Conservation (phyloP, 352 stramenopile genomes). For the Globisporangium carolinianum region DNA sequence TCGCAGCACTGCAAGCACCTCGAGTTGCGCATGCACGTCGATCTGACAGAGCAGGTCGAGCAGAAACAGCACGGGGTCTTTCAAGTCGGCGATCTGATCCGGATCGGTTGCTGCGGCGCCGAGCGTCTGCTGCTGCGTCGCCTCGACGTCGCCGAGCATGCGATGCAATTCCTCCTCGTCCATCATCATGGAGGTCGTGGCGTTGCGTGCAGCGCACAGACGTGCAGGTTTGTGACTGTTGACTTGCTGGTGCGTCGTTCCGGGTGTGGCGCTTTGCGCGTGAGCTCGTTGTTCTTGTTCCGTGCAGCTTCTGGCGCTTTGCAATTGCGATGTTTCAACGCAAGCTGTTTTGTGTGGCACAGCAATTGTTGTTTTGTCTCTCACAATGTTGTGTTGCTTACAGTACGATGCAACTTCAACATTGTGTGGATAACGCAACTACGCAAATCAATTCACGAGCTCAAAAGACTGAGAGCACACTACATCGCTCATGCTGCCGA, state of each 20-base stretch:
- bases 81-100: constrained; percentile 21
- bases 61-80: constrained; percentile 39
- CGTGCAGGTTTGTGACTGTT: neutral
- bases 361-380: neutral
- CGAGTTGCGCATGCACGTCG: constrained; percentile 16
- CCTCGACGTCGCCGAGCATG: constrained; percentile 36
- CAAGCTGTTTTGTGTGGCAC: neutral
- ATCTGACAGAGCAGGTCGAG: constrained; percentile 37
- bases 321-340: neutral
- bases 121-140: constrained; percentile 27
- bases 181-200: neutral
- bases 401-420: constrained; percentile 3
- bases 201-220: neutral
- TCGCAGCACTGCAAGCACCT: constrained; percentile 31
- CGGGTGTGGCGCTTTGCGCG: neutral
- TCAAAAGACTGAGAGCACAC: too few species aligned
- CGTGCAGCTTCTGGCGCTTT: neutral
- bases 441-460: too few species aligned
- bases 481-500: constrained; percentile 1
- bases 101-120: constrained; percentile 17
- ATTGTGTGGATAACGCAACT: neutral
- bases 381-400: neutral
- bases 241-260: neutral
- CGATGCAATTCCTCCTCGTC: constrained; percentile 16
- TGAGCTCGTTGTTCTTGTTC: too few species aligned